Evolutionary conservation across 768 basidiomycete genomes (phyloP), one percentile per base, ranked within the genome.

Genomic region (Boletus insuetus): DNA sequence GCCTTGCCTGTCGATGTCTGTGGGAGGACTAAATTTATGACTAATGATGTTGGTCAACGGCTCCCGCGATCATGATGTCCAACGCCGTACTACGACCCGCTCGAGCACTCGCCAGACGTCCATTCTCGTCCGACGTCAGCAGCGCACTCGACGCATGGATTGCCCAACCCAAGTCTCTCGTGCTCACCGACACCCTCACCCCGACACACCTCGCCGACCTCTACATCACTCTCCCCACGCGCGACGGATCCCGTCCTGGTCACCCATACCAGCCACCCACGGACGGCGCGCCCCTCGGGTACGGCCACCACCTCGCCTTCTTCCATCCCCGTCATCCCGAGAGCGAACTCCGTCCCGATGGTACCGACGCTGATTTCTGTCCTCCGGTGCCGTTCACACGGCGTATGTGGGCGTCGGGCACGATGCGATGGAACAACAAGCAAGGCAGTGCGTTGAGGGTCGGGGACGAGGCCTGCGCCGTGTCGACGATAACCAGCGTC

Each of bases 381-480:
- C 87, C 89, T 2, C 89, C 89, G 0, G 74, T 79, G 47, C 88
- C 88, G 3, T 90, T 88, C 71, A 80, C 82, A 26, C 77, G 84
- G 53, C 75, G 89, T n/a, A 91, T 91, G 89, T 91, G 89, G 88
- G 87, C 86, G 3, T 79, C 85, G 20, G 89, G 89, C 4, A 78
- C 71, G 61, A 83, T 91, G 66, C 73, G 70, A 26, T 91, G 87
- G 87, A 77, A 83, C 60, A 31, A 44, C 58, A 70, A 45, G 51
- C 40, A 43, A 11, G 53, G 65, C 31, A 67, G 70, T 35, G 78
- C 79, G 1, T 67, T 91, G 56, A 60, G 76, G 41, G 74, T 85
- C 32, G 89, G 87, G 12, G 73, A 78, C 44, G 75, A 64, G 44
- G 83, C 82, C 0, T 74, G 46, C 3, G 81, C 83, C 14, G 69